Evolutionary conservation across 805 yeast genomes (phyloP), one percentile per base, ranked within the genome.

Genomic region (Kurtzmaniella fragi): DNA sequence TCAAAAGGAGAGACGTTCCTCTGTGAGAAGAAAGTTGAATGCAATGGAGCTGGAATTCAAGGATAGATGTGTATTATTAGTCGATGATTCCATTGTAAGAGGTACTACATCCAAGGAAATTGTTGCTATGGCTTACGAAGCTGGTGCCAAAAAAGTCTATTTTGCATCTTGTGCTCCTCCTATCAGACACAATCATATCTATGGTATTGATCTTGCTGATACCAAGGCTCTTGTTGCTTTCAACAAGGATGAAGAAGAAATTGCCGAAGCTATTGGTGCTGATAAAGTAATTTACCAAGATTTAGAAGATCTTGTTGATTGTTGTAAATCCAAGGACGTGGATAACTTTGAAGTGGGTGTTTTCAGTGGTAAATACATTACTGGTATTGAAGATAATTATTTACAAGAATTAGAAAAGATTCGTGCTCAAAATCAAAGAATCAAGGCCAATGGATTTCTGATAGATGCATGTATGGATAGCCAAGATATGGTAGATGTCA

Each of bases 131-230:
- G 99, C 99, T n/a, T 77, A 84, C 52, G 99, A 93, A 62, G 96
- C 98, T 4, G 99, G 99, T 42, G 99, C 99, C 33, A 81, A 77
- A 44, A 83, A 80, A 52, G 99, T 93, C n/a, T 91, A 78, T 59
- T 84, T 93, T 61, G 99, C 99, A 0, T 86, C 95, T 17, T 93
- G 97, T 56, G 95, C 99, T 12, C 99, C 99, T 23, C 95, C 97
- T n/a, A 93, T 93, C 53, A 79, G 99, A 62, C 80, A 71, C 65
- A 93, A 93, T 67, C 99, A 93, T 59, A 88, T 93, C 42, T 93
- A 93, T 61, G 99, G 99, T 60, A 93, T 93, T 49, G 99, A 93
- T 67, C 75, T 93, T 45, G 98, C 99, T 23, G 98, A 93, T 56
- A 86, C 91, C 35, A 85, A 80, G 61, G 96, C 96, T 9, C 72